These are phyloP conservation scores for Boletus rubropictus DNA, from an alignment of 768 basidiomycete genomes.

Conservation along the genomic window DNA sequence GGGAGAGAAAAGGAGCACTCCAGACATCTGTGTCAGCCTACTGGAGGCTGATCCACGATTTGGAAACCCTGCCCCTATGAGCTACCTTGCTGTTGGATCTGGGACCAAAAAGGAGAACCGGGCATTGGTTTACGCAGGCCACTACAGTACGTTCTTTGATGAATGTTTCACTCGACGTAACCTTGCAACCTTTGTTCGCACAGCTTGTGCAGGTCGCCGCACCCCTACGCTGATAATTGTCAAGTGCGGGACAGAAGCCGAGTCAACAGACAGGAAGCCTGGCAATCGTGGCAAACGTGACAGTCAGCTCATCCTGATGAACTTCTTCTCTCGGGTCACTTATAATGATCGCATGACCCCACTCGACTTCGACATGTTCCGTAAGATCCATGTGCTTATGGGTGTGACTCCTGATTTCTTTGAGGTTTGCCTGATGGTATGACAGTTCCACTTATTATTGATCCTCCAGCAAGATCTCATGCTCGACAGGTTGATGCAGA, in stretches of 20 bases:
- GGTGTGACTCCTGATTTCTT: conserved; percentile 99
- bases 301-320: conserved; percentile 98
- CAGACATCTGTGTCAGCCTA: conserved; percentile 90
- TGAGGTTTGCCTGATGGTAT: conserved; percentile 94
- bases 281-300: conserved; percentile 99
- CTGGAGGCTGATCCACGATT: conserved; percentile 93
- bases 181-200: conserved; percentile 3
- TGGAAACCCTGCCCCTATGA: conserved; percentile 94
- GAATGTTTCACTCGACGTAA: neutral
- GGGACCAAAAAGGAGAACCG: conserved; percentile 88
- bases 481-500: conserved; percentile 87
- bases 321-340: conserved; percentile 98
- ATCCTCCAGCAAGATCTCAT: conserved; percentile 8
- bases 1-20: conserved; percentile 93
- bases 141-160: conserved; percentile 71
- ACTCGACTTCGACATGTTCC: conserved; percentile 95
- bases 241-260: conserved; percentile 90
- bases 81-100: conserved; percentile 83
- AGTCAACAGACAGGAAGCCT: conserved; percentile 85
- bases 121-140: conserved; percentile 99
- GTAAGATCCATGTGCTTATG: conserved; percentile 93
- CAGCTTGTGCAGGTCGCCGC: conserved; percentile 78
- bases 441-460: conserved; percentile 24
- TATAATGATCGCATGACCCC: conserved; percentile 99
- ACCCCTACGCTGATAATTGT: conserved; percentile 93